Percentiles rank a stretch among this genome's conserved stretches.
Evolutionary conservation across 2,329 filamentous ascomycete species (phyloP).

Genomic region (Tolypocladium nubicola): DNA sequence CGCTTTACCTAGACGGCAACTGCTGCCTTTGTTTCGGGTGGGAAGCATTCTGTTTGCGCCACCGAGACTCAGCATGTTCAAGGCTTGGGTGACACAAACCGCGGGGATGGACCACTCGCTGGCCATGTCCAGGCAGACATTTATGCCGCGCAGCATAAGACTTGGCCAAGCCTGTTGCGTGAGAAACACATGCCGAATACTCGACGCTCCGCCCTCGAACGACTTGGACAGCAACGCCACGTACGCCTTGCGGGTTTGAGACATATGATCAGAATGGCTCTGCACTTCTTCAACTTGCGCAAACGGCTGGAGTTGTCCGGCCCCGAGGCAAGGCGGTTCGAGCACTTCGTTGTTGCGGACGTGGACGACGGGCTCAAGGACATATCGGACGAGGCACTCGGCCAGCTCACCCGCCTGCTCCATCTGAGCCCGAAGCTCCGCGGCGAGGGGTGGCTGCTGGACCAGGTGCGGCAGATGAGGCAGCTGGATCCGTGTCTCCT

Average conservation of each 20-base stretch:
- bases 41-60: not conserved
- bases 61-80: not conserved
- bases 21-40: not conserved
- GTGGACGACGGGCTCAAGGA: conserved; percentile 8
- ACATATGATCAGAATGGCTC: not conserved
- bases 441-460: conserved; percentile 22
- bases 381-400: conserved; percentile 14
- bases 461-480: conserved; percentile 16
- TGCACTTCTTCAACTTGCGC: conserved; percentile 5
- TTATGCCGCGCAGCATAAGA: not conserved
- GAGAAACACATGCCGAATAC: too few species aligned
- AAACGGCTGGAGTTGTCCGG: not conserved
- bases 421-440: conserved; percentile 22
- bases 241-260: not conserved
- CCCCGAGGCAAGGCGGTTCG: not conserved
- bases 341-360: conserved; percentile 5
- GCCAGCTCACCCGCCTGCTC: conserved; percentile 24
- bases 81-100: not conserved
- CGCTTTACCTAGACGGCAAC: not conserved
- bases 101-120: not conserved
- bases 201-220: not conserved
- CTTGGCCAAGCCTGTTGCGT: too few species aligned
- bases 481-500: conserved; percentile 8
- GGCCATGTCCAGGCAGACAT: not conserved
- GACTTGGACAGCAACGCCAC: not conserved